Conservation (phyloP, 495 filamentous ascomycete species). For the Penicillium arizonense region DNA sequence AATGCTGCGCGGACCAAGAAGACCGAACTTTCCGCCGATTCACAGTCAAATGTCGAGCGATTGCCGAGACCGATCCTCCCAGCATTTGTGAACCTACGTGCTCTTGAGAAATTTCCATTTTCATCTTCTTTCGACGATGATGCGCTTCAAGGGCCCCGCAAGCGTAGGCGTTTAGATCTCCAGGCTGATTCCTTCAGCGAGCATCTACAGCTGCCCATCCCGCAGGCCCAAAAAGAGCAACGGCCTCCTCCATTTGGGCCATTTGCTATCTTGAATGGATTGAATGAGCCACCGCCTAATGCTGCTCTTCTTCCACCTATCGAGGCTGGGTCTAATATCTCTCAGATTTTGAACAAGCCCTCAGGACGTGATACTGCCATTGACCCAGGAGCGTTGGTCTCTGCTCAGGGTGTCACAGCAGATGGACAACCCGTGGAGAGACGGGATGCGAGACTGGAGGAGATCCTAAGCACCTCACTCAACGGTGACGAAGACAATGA, state of each 20-base stretch:
- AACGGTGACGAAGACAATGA: conserved; percentile 15
- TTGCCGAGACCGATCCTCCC: conserved; percentile 44
- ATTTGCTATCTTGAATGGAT: conserved; percentile 67
- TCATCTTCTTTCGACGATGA: conserved; percentile 44
- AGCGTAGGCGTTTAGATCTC: conserved; percentile 42
- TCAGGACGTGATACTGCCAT: conserved; percentile 24
- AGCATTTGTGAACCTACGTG: conserved; percentile 48
- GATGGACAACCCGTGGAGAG: conserved; percentile 32
- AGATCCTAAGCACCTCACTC: conserved; percentile 34
- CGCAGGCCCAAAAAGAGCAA: conserved; percentile 45
- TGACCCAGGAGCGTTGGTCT: conserved; percentile 20
- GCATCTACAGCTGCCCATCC: conserved; percentile 51
- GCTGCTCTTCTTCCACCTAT: conserved; percentile 73
- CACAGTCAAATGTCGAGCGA: conserved; percentile 33
- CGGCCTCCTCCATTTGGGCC: conserved; percentile 50
- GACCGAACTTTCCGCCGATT: conserved; percentile 28
- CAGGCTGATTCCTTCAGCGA: conserved; percentile 47
- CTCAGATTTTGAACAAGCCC: conserved; percentile 40
- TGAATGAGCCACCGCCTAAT: conserved; percentile 74
- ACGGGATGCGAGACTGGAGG: conserved; percentile 37
- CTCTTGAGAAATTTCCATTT: conserved; percentile 44
- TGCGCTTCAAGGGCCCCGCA: conserved; percentile 32
- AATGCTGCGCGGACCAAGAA: conserved; percentile 37
- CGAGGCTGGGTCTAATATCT: conserved; percentile 47
- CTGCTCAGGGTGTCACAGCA: conserved; percentile 15